Percentiles rank a stretch among this genome's conserved stretches.
Evolutionary conservation across 345 rosid species (phyloP).

Genomic region (Citrus unshiu): DNA sequence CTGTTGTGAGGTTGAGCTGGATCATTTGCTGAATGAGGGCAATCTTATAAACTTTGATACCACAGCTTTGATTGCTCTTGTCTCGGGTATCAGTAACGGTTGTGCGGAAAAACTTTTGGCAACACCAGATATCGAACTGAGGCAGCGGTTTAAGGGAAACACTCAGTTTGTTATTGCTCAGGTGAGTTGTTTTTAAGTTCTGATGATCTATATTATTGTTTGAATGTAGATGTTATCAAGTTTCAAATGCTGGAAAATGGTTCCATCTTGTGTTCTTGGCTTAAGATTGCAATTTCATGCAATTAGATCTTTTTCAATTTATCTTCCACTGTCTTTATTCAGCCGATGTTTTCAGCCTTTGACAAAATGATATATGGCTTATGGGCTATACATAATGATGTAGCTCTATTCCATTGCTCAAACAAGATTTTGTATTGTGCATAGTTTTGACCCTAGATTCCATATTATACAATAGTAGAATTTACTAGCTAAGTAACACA

Average conservation of each 20-base stretch:
- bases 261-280: not conserved
- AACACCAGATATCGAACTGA: slow-evolving; percentile 41
- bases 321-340: not conserved
- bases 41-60: slow-evolving; percentile 70
- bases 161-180: slow-evolving; percentile 69
- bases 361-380: not conserved
- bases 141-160: slow-evolving; percentile 74
- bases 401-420: not conserved
- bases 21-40: slow-evolving; percentile 19
- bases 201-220: not conserved
- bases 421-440: not conserved
- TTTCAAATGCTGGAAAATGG: not conserved
- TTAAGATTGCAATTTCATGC: not conserved
- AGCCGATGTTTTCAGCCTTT: not conserved
- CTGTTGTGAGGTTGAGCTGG: not conserved
- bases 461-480: not conserved
- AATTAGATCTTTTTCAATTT: not conserved
- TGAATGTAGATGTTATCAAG: not conserved
- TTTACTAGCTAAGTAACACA: not conserved
- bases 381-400: not conserved
- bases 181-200: slow-evolving; percentile 34
- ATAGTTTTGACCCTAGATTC: not conserved
- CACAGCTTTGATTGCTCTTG: slow-evolving; percentile 78
- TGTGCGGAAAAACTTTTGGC: slow-evolving; percentile 52
- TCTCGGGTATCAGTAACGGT: slow-evolving; percentile 86